These are phyloP conservation scores for Wickerhamiella slavikovae DNA, from an alignment of 805 yeast genomes.

Conservation along the genomic window DNA sequence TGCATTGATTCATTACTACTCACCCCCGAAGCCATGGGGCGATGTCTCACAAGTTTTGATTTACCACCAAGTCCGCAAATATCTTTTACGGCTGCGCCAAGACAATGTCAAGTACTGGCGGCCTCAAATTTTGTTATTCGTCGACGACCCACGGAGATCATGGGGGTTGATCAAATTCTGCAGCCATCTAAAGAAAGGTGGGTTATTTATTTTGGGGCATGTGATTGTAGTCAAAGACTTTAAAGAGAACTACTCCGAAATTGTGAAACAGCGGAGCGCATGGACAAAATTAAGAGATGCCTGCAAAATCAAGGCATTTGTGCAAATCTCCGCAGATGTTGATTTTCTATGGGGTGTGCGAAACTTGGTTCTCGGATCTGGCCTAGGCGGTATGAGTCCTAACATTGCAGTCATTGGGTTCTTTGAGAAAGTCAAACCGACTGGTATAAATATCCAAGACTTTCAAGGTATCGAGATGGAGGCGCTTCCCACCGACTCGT, in stretches of 20 bases:
- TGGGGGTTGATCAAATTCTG: conserved; percentile 89
- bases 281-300: conserved; percentile 73
- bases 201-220: conserved; percentile 80
- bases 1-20: conserved; percentile 62
- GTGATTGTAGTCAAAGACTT: conserved; percentile 50
- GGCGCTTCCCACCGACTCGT: conserved; percentile 55
- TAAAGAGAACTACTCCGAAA: conserved; percentile 43
- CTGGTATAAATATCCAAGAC: conserved; percentile 3
- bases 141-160: conserved; percentile 78
- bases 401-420: conserved; percentile 86
- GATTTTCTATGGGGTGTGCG: conserved; percentile 87
- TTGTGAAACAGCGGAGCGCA: conserved; percentile 51
- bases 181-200: conserved; percentile 89
- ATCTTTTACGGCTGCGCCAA: conserved; percentile 57
- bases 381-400: conserved; percentile 97
- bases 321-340: conserved; percentile 78
- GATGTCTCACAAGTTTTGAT: conserved; percentile 91
- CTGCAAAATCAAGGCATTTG: conserved; percentile 72
- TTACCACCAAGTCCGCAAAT: conserved; percentile 91
- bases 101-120: conserved; percentile 97
- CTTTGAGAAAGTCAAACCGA: conserved; percentile 32
- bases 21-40: conserved; percentile 96
- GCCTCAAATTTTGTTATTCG: conserved; percentile 75
- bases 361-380: conserved; percentile 79
- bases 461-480: conserved; percentile 19